Base-by-base conservation (phyloP, 1,139 yeast species). In the Candida sanyaensis region DNA sequence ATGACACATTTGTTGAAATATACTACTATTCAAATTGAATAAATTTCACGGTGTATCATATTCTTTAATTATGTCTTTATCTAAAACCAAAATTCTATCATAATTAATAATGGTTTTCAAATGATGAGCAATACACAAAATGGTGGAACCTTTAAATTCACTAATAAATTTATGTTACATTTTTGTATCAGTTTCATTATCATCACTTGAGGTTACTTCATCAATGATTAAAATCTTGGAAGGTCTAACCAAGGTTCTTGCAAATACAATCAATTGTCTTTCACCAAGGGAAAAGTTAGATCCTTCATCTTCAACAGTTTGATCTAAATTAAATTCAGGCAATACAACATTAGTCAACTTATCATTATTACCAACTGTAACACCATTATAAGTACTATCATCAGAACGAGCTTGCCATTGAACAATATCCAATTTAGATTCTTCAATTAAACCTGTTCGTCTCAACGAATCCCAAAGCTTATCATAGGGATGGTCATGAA, bases 1-100 rank as follows among this genome's bases (percentile, higher is more conserved):
- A 13, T 68, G 73, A 62, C 91, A 86, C 89, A 86, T 83, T 47
- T 76, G 75, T 52, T 78, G 71, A 67, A 86, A 63, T 29, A 62
- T 58, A 43, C 65, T 55, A 23, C 51, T 52, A 11, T 50, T 36
- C 17, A 26, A 27, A 37, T 57, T 56, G 50, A 58, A 68, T 48
- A 68, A 60, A 27, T 58, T 60, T 55, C 59, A 55, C 11, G 86
- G 86, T 1, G 77, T 69, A 56, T 81, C 92, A 59, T 77, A 80
- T 61, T 86, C 90, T 30, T 68, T 74, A 37, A 83, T 69, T 51
- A 75, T 75, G 49, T 92, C 92, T 45, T 76, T 69, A 47, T 70
- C 75, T 56, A 72, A 61, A 6, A 71, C 75, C 54, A 72, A 56
- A 17, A 72, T 66, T 44, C 66, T 58, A 52, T 72, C 75, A 53